phyloP scores from a whole-genome alignment of 495 filamentous ascomycete species.

The Talaromyces nanjingensis region DNA sequence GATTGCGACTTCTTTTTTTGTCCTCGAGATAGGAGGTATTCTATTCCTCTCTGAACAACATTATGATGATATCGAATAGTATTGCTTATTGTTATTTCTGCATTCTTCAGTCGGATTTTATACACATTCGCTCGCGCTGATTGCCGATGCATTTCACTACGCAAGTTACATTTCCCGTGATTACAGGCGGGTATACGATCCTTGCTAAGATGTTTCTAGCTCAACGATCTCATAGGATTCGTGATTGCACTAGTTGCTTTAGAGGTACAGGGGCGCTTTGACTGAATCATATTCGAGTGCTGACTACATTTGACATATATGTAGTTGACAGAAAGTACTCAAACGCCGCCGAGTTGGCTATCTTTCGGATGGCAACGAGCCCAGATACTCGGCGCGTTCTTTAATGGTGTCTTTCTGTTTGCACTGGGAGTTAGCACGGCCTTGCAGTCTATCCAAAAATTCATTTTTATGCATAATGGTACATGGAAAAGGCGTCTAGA shows the following conservation, averaged over 20 bases:
- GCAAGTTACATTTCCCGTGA: constrained; percentile 29
- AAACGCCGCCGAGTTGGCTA: background rate
- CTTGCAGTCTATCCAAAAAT: constrained; percentile 67
- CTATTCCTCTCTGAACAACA: background rate
- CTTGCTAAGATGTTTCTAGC: constrained; percentile 29
- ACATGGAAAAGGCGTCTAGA: background rate
- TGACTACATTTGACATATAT: background rate
- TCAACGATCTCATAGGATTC: constrained; percentile 86
- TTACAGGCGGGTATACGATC: background rate
- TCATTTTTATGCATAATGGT: background rate
- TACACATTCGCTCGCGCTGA: constrained; percentile 76
- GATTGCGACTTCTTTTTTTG: constrained; percentile 2
- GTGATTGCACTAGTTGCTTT: constrained; percentile 79
- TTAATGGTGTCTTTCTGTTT: constrained; percentile 87
- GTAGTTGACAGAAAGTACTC: background rate
- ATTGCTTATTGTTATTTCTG: background rate
- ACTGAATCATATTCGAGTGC: background rate
- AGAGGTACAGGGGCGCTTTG: constrained; percentile 45
- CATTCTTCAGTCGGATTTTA: constrained; percentile 53
- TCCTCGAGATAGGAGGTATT: background rate
- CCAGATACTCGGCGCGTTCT: constrained; percentile 46
- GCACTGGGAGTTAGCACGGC: constrained; percentile 83
- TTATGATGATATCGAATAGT: background rate
- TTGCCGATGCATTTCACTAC: constrained; percentile 94
- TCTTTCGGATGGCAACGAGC: background rate